A percentile compares a stretch with the other conserved stretches of the same genome.
These are phyloP conservation scores for Megacollybia marginata DNA, from an alignment of 768 basidiomycete species.

Conservation along the genomic window DNA sequence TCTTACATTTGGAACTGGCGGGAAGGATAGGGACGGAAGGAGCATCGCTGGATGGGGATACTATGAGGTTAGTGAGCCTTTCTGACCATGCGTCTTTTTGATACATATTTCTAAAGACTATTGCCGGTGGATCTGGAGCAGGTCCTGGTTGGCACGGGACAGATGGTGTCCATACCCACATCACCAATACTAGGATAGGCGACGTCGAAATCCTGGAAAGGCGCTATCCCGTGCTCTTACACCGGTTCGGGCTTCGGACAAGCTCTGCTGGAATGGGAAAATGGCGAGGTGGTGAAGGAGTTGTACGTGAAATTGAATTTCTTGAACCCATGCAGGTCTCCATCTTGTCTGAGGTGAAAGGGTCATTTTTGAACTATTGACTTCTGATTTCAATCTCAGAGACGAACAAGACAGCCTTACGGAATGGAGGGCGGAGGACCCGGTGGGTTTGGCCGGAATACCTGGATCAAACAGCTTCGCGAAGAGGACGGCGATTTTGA, in stretches of 20 bases:
- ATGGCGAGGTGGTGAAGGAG: slow-evolving; percentile 80
- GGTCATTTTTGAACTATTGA: background rate
- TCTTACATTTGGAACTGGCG: slow-evolving; percentile 82
- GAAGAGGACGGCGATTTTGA: slow-evolving; percentile 61
- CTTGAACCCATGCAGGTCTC: slow-evolving; percentile 78
- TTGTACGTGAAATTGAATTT: slow-evolving; percentile 77
- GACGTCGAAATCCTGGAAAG: slow-evolving; percentile 93
- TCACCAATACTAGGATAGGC: slow-evolving; percentile 88
- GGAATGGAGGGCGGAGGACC: slow-evolving; percentile 75
- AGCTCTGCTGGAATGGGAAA: slow-evolving; percentile 66
- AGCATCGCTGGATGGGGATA: slow-evolving; percentile 84
- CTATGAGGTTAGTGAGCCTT: slow-evolving; percentile 49
- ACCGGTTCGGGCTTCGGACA: slow-evolving; percentile 69
- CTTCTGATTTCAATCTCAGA: slow-evolving; percentile 29
- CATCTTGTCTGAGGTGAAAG: slow-evolving; percentile 71
- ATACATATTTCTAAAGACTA: slow-evolving; percentile 48
- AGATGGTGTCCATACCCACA: slow-evolving; percentile 89
- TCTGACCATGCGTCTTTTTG: slow-evolving; percentile 5
- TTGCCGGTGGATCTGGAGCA: slow-evolving; percentile 90
- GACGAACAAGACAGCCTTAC: slow-evolving; percentile 81
- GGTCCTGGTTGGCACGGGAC: slow-evolving; percentile 88
- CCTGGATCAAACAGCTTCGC: slow-evolving; percentile 76
- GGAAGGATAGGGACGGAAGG: slow-evolving; percentile 76
- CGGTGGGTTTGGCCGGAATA: slow-evolving; percentile 69
- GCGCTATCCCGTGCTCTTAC: slow-evolving; percentile 86